phyloP scores from a whole-genome alignment of 2,329 filamentous ascomycete species.

The Grosmannia huntii region DNA sequence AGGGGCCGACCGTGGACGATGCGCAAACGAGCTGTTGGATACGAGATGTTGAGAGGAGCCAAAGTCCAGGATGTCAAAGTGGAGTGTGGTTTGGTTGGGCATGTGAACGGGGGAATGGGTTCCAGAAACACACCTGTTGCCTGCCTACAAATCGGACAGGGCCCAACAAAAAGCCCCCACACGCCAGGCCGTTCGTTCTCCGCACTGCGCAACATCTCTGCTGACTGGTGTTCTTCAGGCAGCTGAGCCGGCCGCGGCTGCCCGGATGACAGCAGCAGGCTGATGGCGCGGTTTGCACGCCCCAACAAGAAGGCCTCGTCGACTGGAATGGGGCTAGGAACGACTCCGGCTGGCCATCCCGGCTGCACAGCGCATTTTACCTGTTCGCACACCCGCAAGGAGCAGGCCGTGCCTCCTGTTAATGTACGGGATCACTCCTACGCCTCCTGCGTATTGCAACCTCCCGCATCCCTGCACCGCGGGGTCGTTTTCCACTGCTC shows the following conservation, averaged over 20 bases:
- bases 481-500: not conserved
- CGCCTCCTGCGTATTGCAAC: too few relatives aligned
- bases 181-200: not conserved
- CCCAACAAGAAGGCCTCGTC: not conserved
- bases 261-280: not conserved
- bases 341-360: too few relatives aligned
- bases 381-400: not conserved
- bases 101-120: not conserved
- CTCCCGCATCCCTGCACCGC: not conserved
- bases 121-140: not conserved
- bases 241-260: not conserved
- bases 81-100: constrained; percentile 1
- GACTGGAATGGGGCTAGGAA: not conserved
- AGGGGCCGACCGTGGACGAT: not conserved
- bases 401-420: not conserved
- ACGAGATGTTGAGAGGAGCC: not conserved
- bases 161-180: constrained; percentile 2
- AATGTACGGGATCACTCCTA: not conserved
- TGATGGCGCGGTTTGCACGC: not conserved
- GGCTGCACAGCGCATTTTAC: too few relatives aligned
- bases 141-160: not conserved
- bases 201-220: not conserved
- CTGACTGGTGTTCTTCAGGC: not conserved
- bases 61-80: not conserved
- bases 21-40: not conserved